Evolutionary conservation across 768 basidiomycete genomes (phyloP), one percentile per base, ranked within the genome.

Genomic region (Termitomyces sp.): DNA sequence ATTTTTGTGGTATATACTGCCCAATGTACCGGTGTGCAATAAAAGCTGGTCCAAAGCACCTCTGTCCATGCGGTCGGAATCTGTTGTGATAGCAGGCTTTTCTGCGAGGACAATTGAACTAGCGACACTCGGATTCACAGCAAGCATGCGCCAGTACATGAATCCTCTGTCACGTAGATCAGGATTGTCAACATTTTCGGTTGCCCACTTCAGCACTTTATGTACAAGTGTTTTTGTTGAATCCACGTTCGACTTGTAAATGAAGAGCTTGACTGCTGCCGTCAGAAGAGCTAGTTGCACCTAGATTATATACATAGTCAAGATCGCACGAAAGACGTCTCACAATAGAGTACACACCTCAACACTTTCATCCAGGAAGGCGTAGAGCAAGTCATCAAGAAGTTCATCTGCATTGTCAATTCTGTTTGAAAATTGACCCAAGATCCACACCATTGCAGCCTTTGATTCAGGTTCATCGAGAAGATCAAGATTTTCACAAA

Each of bases 81-180:
- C 96, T 2, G 93, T 98, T n/a, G 94, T 95, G 62, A 99, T 98
- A 2, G 94, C 79, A 32, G 97, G 97, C 66, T 97, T 97, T 64
- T 94, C 92, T 16, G 92, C 80, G 20, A 98, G 79, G 36, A 98
- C 95, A 61, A 98, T 89, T 62, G 93, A 89, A 40, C 87, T 83
- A 7, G 97, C 95, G 0, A 88, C 87, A 8, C 86, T 75, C 2
- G 95, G 94, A 68, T 97, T 94, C 65, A 94, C 88, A 9, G 96
- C 95, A 46, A 98, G 81, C 74, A 99, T 80, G 40, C 97, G 86
- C 97, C 97, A 99, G 74, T 98, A 99, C 90, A 99, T 98, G 76
- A 95, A 98, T 3, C 97, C 97, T 60, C 97, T 80, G 71, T 99
- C 97, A 35, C 97, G 83, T 22, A 99, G 78, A 76, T 99, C 97